These are phyloP conservation scores for Metarhizium anisopliae DNA, from an alignment of 2,329 filamentous ascomycete species.

Conservation along the genomic window DNA sequence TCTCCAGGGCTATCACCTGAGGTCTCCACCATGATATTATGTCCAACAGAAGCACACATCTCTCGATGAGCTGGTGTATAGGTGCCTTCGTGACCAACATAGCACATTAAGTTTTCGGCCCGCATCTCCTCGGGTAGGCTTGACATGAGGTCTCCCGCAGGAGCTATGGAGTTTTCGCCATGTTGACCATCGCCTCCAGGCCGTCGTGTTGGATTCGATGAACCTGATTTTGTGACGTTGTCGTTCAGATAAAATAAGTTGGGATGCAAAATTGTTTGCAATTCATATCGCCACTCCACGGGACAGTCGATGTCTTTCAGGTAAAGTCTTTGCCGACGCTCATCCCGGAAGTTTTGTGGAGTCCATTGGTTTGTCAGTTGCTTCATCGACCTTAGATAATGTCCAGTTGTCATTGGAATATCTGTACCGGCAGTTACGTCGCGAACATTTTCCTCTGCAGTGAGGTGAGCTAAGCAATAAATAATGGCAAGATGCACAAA, in stretches of 20 bases:
- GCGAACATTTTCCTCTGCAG: slow-evolving; percentile 69
- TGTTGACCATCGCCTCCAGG: slow-evolving; percentile 24
- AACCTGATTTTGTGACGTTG: slow-evolving; percentile 41
- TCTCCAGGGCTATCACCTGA: slow-evolving; percentile 66
- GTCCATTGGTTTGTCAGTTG: slow-evolving; percentile 78
- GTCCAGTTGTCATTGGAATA: slow-evolving; percentile 76
- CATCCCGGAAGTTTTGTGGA: slow-evolving; percentile 65
- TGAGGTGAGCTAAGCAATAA: slow-evolving; percentile 8
- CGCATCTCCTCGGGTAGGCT: slow-evolving; percentile 79
- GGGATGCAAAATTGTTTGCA: slow-evolving; percentile 69
- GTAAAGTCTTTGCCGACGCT: slow-evolving; percentile 78
- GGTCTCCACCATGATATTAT: slow-evolving; percentile 97
- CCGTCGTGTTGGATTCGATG: not conserved
- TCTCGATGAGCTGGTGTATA: slow-evolving; percentile 93
- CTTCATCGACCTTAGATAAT: slow-evolving; percentile 84
- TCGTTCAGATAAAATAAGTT: slow-evolving; percentile 88
- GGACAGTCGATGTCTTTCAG: slow-evolving; percentile 97
- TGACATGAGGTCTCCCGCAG: slow-evolving; percentile 90
- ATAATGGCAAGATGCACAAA: not conserved
- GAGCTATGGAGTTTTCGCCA: slow-evolving; percentile 50
- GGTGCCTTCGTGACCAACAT: slow-evolving; percentile 93
- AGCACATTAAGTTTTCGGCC: slow-evolving; percentile 96
- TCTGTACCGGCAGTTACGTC: slow-evolving; percentile 66
- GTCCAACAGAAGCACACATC: slow-evolving; percentile 93
- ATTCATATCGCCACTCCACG: slow-evolving; percentile 69